These are phyloP conservation scores for Sextonia rubra DNA, from an alignment of 164 flowering plant genomes.

Conservation along the genomic window DNA sequence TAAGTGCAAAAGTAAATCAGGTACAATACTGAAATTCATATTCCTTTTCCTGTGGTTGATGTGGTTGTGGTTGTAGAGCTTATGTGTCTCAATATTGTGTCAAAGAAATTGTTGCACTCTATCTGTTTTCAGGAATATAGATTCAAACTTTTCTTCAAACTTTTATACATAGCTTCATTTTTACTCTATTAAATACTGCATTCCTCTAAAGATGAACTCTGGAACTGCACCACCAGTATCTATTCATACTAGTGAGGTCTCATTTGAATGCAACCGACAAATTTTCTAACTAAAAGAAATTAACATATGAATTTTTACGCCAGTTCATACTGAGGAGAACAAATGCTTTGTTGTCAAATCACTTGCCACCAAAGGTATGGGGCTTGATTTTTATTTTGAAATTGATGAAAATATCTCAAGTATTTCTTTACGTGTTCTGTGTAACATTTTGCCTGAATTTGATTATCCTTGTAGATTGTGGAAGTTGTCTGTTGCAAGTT, in stretches of 20 bases:
- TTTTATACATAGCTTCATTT: not conserved
- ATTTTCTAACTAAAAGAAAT: not conserved
- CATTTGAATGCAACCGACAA: not conserved
- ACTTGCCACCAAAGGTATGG: constrained; percentile 95
- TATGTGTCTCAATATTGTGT: not conserved
- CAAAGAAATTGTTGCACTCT: not conserved
- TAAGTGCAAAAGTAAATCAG: constrained; percentile 95
- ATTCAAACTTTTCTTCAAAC: not conserved
- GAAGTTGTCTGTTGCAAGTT: constrained; percentile 99
- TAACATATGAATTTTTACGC: constrained; percentile 14
- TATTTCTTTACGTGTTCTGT: not conserved
- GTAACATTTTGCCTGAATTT: not conserved
- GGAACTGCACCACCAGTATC: not conserved
- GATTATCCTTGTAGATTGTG: constrained; percentile 58
- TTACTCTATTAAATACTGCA: not conserved
- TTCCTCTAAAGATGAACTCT: not conserved
- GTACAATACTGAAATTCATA: constrained; percentile 25
- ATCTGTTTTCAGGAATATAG: not conserved
- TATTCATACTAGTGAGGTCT: not conserved
- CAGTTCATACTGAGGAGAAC: constrained; percentile 98
- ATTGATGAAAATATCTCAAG: not conserved
- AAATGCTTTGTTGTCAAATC: constrained; percentile 86
- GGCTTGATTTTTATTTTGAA: not conserved
- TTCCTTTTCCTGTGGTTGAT: constrained; percentile 3
- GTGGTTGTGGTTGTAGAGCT: not conserved